Percentiles rank a stretch among this genome's conserved stretches.
Conservation (phyloP, 768 basidiomycete genomes). For the Termitomyces sp. region DNA sequence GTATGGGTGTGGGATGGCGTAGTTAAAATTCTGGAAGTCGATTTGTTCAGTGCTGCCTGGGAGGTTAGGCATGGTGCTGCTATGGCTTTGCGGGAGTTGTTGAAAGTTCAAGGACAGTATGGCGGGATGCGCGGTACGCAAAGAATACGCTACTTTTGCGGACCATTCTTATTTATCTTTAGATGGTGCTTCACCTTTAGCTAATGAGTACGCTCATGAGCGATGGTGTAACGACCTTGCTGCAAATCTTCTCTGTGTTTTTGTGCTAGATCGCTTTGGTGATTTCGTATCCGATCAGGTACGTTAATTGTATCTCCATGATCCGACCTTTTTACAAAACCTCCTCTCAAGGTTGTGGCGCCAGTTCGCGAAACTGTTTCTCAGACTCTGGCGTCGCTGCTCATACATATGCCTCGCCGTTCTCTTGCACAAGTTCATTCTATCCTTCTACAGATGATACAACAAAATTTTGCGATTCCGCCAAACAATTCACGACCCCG, state of each 20-base stretch:
- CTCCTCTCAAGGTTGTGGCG: conserved; percentile 62
- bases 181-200: conserved; percentile 48
- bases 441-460: conserved; percentile 88
- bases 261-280: conserved; percentile 95
- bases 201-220: conserved; percentile 69
- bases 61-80: conserved; percentile 93
- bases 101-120: conserved; percentile 76
- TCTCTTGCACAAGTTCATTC: conserved; percentile 78
- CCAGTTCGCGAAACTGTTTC: conserved; percentile 96
- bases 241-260: conserved; percentile 79
- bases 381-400: conserved; percentile 85
- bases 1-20: conserved; percentile 87
- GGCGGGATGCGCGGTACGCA: conserved; percentile 77
- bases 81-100: conserved; percentile 82
- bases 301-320: neutral
- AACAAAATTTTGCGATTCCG: conserved; percentile 67
- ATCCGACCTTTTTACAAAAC: neutral
- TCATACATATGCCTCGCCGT: conserved; percentile 82
- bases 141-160: neutral
- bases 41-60: conserved; percentile 84
- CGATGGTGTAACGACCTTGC: conserved; percentile 89
- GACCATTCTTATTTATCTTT: neutral
- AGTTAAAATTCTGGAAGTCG: conserved; percentile 72
- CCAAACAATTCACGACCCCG: conserved; percentile 24
- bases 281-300: conserved; percentile 95